Conservation (phyloP, 2,329 filamentous ascomycete species). For the Fusarium staphyleae region DNA sequence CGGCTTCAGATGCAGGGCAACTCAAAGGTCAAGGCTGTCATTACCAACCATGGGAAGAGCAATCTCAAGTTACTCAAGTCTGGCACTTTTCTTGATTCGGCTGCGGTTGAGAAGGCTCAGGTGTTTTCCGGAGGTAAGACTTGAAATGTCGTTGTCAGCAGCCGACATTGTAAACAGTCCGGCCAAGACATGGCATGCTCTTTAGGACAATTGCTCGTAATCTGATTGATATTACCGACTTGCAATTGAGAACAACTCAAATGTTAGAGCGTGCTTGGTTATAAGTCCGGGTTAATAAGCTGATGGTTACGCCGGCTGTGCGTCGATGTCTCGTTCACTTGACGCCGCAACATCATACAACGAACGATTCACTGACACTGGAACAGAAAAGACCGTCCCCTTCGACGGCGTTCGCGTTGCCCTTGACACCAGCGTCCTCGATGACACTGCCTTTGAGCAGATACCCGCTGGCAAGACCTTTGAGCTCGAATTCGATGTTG, state of each 20-base stretch:
- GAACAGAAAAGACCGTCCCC: constrained; percentile 48
- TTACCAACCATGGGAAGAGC: constrained; percentile 60
- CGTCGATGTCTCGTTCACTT: too few relatives aligned
- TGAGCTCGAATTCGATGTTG: constrained; percentile 61
- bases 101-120: constrained; percentile 61
- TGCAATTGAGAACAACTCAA: too few relatives aligned
- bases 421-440: constrained; percentile 53
- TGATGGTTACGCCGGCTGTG: too few relatives aligned
- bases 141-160: not conserved
- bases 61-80: constrained; percentile 60
- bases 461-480: constrained; percentile 59
- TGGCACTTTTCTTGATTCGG: constrained; percentile 60
- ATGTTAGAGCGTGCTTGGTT: too few relatives aligned
- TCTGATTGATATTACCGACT: too few relatives aligned
- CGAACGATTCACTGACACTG: not conserved
- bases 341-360: not conserved
- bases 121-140: constrained; percentile 55
- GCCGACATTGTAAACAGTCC: not conserved
- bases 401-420: constrained; percentile 63
- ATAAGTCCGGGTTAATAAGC: too few relatives aligned
- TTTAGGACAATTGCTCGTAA: too few relatives aligned
- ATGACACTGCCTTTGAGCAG: constrained; percentile 57
- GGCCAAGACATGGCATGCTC: too few relatives aligned
- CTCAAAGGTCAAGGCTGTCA: constrained; percentile 59
- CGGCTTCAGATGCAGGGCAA: constrained; percentile 58